Base-by-base conservation (phyloP, 257 asterid genomes). In the Eucommia ulmoides region DNA sequence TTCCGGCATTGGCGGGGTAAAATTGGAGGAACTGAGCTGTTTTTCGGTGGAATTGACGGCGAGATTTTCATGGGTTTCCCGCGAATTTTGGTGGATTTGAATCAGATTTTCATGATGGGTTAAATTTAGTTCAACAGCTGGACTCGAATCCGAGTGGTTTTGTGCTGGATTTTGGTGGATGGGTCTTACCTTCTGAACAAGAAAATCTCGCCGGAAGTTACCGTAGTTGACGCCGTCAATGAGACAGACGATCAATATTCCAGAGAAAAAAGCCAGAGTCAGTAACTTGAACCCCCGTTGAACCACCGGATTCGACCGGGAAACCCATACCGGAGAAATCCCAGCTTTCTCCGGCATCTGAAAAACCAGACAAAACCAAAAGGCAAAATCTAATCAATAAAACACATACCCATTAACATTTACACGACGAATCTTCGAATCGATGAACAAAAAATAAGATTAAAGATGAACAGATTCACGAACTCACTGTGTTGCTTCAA, bases 271-370 rank as follows among this genome's bases (percentile, higher is more conserved):
- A 49, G 66, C 74, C 48, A 68, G n/a, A 7, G 69, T 45, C 41
- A 84, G 53, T 53, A 82, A 46, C 66, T 65, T 82, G 63, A 89
- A 80, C 69, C 80, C 66, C 81, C 77, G 61, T 44, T 77, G 77
- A 52, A 77, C 72, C 51, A 71, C 59, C 48, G 75, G 60, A 59
- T 74, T 79, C n/a, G 74, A 53, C 75, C 82, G 67, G 49, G 63
- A 55, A 52, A 68, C 20, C 84, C 82, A 79, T 53, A 12, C 12
- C 38, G 74, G 54, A 52, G 56, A 48, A 18, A 58, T 76, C 19
- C 60, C 59, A 61, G 58, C 71, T 75, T 81, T 88, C 65, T 76
- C 86, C 26, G 65, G 67, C 79, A 74, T 78, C 55, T 62, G 72
- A 41, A n/a, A 33, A 41, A 45, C 8, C 11, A 29, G 33, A 7